phyloP scores from a whole-genome alignment of 306 rosid species.

The Fragaria ananassa region DNA sequence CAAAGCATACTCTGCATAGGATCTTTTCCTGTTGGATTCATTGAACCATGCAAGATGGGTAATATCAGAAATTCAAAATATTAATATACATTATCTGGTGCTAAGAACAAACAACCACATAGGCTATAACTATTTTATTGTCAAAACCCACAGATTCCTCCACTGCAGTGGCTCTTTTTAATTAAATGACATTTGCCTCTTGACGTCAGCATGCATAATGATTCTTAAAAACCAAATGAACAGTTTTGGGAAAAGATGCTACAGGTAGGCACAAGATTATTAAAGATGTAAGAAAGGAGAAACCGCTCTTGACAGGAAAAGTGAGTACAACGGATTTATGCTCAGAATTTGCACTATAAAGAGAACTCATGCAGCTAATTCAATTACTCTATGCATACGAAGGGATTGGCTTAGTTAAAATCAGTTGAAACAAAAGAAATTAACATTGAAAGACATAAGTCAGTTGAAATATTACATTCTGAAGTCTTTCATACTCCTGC shows the following conservation, averaged over 20 bases:
- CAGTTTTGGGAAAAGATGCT: background rate
- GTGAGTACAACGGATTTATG: background rate
- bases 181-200: background rate
- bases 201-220: background rate
- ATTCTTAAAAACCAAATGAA: background rate
- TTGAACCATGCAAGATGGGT: background rate
- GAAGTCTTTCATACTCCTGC: slow-evolving; percentile 83
- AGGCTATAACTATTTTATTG: background rate
- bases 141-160: background rate
- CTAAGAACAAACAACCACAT: background rate
- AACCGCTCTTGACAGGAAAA: background rate
- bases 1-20: slow-evolving; percentile 86
- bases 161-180: background rate
- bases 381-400: background rate
- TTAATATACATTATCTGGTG: background rate
- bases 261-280: background rate
- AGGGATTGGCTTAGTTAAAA: background rate
- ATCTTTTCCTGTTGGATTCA: slow-evolving; percentile 69
- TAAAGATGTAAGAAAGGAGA: background rate
- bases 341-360: background rate
- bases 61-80: background rate
- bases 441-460: background rate
- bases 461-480: slow-evolving; percentile 47
- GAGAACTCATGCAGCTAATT: background rate
- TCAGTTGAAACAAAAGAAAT: background rate